Evolutionary conservation across 2,329 filamentous ascomycete genomes (phyloP).

Genomic region (Cytospora chrysosperma): DNA sequence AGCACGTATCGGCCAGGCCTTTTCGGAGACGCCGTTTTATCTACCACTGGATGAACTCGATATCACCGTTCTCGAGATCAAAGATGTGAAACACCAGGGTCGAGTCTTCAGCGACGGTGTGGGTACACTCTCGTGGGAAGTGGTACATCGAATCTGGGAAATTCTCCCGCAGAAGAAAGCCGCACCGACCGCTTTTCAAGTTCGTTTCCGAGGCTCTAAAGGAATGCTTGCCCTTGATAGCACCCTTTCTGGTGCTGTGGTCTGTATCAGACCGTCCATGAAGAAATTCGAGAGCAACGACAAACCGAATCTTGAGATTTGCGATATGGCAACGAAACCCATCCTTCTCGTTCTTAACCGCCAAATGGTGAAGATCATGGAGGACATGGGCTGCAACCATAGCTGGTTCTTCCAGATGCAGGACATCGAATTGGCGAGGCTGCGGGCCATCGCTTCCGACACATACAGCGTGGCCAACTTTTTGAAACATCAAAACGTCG

Average conservation of each 20-base stretch:
- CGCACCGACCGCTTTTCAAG: slow-evolving; percentile 68
- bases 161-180: slow-evolving; percentile 46
- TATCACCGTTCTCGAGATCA: slow-evolving; percentile 38
- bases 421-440: slow-evolving; percentile 54
- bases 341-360: slow-evolving; percentile 72
- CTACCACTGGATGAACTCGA: slow-evolving; percentile 46
- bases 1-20: slow-evolving; percentile 64
- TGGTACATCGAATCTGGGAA: slow-evolving; percentile 61
- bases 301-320: slow-evolving; percentile 64
- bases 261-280: slow-evolving; percentile 73
- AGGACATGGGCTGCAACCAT: slow-evolving; percentile 65
- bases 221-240: slow-evolving; percentile 74
- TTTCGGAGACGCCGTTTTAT: slow-evolving; percentile 70
- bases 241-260: slow-evolving; percentile 52
- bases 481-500: slow-evolving; percentile 61
- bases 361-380: slow-evolving; percentile 81
- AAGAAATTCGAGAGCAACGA: slow-evolving; percentile 67
- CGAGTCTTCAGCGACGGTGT: slow-evolving; percentile 78
- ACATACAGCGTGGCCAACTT: slow-evolving; percentile 65
- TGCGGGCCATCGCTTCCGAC: slow-evolving; percentile 59
- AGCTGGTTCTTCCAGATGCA: slow-evolving; percentile 66
- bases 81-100: slow-evolving; percentile 49
- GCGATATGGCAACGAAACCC: slow-evolving; percentile 65
- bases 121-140: slow-evolving; percentile 65
- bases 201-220: slow-evolving; percentile 72